Evolutionary conservation across 257 asterid species (phyloP), one percentile per base, ranked within the genome.

Genomic region (Knoxia roxburghii): DNA sequence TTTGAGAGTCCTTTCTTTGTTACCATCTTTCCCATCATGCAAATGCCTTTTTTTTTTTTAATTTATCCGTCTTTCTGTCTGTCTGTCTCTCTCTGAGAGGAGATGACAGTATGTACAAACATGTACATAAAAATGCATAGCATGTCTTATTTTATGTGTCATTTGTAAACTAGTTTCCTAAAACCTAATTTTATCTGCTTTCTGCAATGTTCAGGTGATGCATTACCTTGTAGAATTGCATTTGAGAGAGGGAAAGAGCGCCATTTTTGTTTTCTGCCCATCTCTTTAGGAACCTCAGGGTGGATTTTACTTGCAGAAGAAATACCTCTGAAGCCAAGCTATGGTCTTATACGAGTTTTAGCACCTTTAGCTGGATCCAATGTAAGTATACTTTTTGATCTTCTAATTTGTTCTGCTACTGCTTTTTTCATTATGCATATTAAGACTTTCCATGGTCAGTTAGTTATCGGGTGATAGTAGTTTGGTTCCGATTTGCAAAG

Each of bases 161-260:
- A 8, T 39, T 51, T 26, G 14, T n/a, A 39, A 26, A n/a, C 20
- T 15, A 40, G 50, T 23, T 8, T 57, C 53, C 56, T 68, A 26
- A 71, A 68, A 63, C 49, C 18, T 73, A 27, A 32, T 57, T 65
- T 39, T 33, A 30, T 70, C 63, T 76, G 73, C 79, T 70, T 46
- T 69, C 45, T 64, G 39, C 73, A 61, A 69, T 72, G 48, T 77
- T 65, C 84, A 93, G 99, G 78, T 75, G 95, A 84, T 69, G 85
- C 88, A 48, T 80, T 93, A 69, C 95, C 99, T 56, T 93, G 99
- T 75, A 91, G 95, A 72, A 93, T 93, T 72, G 94, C 99, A 61
- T 93, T 93, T 77, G 99, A 93, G 85, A 86, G 95, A 83, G 99
- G 99, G 54, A 93, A 85, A 75, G 99, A 90, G 77, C 95, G 95